Base-by-base conservation (phyloP, 2,329 filamentous ascomycete species). In the Leptographium wingfieldii region DNA sequence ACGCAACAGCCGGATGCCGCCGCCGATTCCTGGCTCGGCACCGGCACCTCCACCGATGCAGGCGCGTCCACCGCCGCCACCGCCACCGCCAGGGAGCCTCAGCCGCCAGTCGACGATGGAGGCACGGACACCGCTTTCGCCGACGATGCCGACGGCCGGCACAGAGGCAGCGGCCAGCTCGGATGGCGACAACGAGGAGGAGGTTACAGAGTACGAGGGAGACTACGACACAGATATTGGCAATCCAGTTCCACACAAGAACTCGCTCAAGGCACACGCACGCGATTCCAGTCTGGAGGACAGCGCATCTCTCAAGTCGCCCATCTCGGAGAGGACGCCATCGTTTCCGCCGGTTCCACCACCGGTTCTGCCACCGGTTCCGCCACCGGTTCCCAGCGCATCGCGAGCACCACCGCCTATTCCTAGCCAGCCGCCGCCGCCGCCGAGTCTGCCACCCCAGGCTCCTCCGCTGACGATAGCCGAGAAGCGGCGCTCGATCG, bases 211-310 rank as follows among this genome's bases (percentile, higher is more conserved):
- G 69, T 97, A 97, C 68, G 94, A 99, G 69, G 94, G 92, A 7
- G 94, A 97, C 69, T 97, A 97, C 70, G 94, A 97, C 67, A 97
- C 94, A 7, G 94, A 97, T 70, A 97, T 97, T 69, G 92, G 88
- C 1, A 90, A 92, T n/a, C 87, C 90, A 11, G 90, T 84, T n/a
- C 90, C 88, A 60, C 90, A 96, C 72, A 96, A 95, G 73, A 92
- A 96, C 73, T 92, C 92, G 0, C 73, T 97, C 63, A 95, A 92
- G 71, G 77, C 89, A 10, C 90, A 95, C 71, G 82, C 80, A 9
- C 82, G 87, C 59, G 89, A 92, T 54, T 83, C 86, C 7, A 95
- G 88, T 69, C 69, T 88, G 59, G 90, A 95, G 63, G 85, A 87
- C 60, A 83, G 79, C 48, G 81, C 77, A 49, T 81, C 81, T 3